These are phyloP conservation scores for Rhodotorula sp. DNA, from an alignment of 1,284 basidiomycete genomes.

Conservation along the genomic window DNA sequence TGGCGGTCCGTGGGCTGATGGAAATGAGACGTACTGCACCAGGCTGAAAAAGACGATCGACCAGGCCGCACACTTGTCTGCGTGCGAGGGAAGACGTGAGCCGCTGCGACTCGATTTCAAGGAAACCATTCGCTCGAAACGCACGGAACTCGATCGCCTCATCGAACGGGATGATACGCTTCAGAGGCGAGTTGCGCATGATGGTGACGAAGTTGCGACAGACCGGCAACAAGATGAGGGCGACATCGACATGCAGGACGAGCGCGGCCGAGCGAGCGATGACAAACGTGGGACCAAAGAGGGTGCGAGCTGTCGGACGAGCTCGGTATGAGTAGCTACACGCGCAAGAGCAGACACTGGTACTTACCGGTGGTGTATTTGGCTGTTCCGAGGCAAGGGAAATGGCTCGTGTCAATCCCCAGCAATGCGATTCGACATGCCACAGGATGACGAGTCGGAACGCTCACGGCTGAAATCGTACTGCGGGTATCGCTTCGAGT, in stretches of 20 bases:
- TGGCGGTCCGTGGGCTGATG: no score
- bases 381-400: conserved; percentile 26
- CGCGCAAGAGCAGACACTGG: conserved; percentile 46
- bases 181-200: conserved; percentile 73
- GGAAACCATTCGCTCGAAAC: neutral
- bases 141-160: conserved; percentile 41
- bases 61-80: conserved; percentile 77
- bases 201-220: conserved; percentile 87
- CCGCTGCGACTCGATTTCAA: neutral
- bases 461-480: conserved; percentile 56
- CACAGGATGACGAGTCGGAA: neutral
- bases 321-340: neutral
- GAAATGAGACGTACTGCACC: conserved; percentile 59
- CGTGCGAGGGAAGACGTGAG: neutral
- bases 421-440: neutral
- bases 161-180: conserved; percentile 68
- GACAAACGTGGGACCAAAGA: conserved; percentile 63
- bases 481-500: neutral
- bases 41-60: conserved; percentile 71
- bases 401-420: neutral
- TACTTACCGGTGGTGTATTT: conserved; percentile 38
- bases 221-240: conserved; percentile 84
- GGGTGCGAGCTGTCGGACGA: conserved; percentile 56
- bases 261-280: conserved; percentile 80
- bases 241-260: conserved; percentile 78